Evolutionary conservation across 2,329 filamentous ascomycete genomes (phyloP), one percentile per base, ranked within the genome.

Genomic region (Colletotrichum australisinense): DNA sequence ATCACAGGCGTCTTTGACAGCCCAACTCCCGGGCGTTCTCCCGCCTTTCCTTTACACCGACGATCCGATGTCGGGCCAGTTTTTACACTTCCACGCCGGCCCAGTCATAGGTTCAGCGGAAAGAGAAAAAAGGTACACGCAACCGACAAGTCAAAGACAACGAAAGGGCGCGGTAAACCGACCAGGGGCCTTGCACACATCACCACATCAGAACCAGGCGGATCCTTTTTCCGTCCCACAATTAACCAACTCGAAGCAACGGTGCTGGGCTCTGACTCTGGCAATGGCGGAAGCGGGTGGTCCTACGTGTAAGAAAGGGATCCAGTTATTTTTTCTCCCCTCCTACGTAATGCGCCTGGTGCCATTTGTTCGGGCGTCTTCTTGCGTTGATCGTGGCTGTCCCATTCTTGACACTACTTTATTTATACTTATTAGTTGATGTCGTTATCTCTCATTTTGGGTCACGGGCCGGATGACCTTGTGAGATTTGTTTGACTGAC

Each of bases 261-360:
- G 30, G 63, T 63, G 62, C 60, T 69, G 46, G 69, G 72, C 38
- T 69, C 60, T 72, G 55, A 65, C 38, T 35, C 56, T 70, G 69
- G 66, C 73, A 73, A 74, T 74, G 73, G 73, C 65, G 69, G 70
- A 62, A 73, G 73, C 69, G 62, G 69, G 65, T 69, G 69, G 69
- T 58, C 56, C 73, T 69, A 65, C 69, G 58, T 74, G 73, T 74
- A 74, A 74, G 73, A 74, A 49, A n/a, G 42, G 67, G 71, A 66
- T 71, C 67, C 71, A 73, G 56, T 49, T 73, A 66, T 62, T 71
- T 66, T 66, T 62, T 32, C 64, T 57, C 49, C 30, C 53, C 42
- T 49, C 42, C 63, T 71, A 66, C 67, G 71, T 71, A 73, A 66
- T 71, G 60, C 42, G 65, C 56, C 67, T 52, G 69, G 56, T 66